Base-by-base conservation (phyloP, 2,329 filamentous ascomycete genomes). In the Fusarium globosum region DNA sequence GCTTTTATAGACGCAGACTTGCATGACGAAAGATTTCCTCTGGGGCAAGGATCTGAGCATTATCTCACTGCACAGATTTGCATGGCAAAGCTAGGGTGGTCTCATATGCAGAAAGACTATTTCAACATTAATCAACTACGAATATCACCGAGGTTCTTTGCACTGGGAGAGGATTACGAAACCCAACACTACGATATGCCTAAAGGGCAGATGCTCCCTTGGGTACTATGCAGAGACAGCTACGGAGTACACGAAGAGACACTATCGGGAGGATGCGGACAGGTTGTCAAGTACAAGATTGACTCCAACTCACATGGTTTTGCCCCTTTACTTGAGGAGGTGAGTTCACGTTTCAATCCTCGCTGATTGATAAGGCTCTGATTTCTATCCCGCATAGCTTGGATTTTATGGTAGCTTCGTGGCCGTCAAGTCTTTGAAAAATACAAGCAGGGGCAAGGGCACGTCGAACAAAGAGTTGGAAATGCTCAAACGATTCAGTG, bases 371-470 rank as follows among this genome's bases (percentile, higher is more conserved):
- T 4, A 8, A 35, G 8, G 7, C 0, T 35, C 30, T 52, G 3
- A 52, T 26, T 14, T 14, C 2, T n/a, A 26, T 35, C 20, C 3
- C 13, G 4, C 8, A 20, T 36, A 52, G 49, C n/a, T 21, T 15
- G 49, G 49, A 2, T 26, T 36, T 6, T 36, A 52, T 36, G 5
- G 13, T 21, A 52, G 30, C n/a, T 52, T 52, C n/a, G 18, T 52
- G 6, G 49, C 30, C 9, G 30, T 36, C n/a, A 52, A 52, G 7
- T 52, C 49, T 52, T 52, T 26, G 30, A 52, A 52, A 52, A 14
- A 8, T 1, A 12, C 13, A 15, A 14, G 2, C 2, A 11, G 3
- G 1, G n/a, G 15, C 6, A 36, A 20, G 11, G 4, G 4, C 30
- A 15, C 6, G 3, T 10, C 30, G 6, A 52, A 20, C 4, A 52